These are phyloP conservation scores for Kazachstania sp. DNA, from an alignment of 1,139 yeast species.

Conservation along the genomic window DNA sequence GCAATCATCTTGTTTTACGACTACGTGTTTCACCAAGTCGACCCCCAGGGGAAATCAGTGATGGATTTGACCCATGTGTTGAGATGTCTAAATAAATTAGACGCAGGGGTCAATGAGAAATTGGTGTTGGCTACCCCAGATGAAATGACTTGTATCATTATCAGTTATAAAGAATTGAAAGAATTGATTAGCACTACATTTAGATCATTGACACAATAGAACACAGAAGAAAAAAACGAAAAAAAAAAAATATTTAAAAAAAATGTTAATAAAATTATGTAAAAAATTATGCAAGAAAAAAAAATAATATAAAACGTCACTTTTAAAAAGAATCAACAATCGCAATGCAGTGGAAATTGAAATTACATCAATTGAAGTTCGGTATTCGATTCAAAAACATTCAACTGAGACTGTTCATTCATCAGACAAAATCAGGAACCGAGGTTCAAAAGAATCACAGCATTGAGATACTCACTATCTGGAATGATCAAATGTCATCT, in stretches of 20 bases:
- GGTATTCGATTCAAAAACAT: neutral
- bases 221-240: neutral
- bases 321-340: neutral
- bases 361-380: slow-evolving; percentile 1
- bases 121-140: slow-evolving; percentile 72
- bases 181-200: slow-evolving; percentile 67
- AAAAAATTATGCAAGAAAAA: neutral
- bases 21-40: slow-evolving; percentile 75
- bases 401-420: neutral
- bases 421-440: neutral
- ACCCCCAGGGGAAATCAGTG: slow-evolving; percentile 68
- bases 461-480: neutral
- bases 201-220: slow-evolving; percentile 39
- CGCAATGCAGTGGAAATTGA: neutral
- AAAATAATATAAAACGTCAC: neutral
- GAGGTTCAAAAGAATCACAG: neutral
- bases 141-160: slow-evolving; percentile 71
- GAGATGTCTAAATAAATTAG: slow-evolving; percentile 73
- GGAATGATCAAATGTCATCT: neutral
- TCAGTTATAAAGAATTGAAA: slow-evolving; percentile 71
- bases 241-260: neutral
- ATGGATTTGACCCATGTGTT: slow-evolving; percentile 79
- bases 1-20: slow-evolving; percentile 74
- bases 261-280: neutral
- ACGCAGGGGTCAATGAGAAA: slow-evolving; percentile 85